Base-by-base conservation (phyloP, 2,329 filamentous ascomycete species). In the Mollisiaceae sp. region DNA sequence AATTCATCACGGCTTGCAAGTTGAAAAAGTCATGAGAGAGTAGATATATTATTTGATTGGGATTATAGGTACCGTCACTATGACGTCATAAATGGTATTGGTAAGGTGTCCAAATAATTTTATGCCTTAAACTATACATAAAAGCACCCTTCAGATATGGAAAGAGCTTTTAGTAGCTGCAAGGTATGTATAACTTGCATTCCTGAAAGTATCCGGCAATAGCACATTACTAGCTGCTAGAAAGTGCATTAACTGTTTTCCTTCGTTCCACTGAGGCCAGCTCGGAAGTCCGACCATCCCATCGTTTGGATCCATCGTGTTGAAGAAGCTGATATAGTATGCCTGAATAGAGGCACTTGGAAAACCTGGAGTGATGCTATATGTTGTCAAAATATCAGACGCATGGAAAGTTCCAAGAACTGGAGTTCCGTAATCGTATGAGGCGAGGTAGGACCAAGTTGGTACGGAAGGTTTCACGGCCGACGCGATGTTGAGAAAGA, bases 341-440 rank as follows among this genome's bases (percentile, higher is more conserved):
- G 83, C 84, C 65, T 89, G 84, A 56, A 89, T 86, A 20, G 85
- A 82, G 9, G 74, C 76, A 45, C 84, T 85, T 1, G 89, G 93
- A 14, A 67, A 66, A 9, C 70, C 65, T 14, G 72, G 70, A 0
- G 64, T 83, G n/a, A 72, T 63, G 0, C 71, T 73, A 39, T 70
- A 91, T 84, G 74, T 91, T 86, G 3, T 62, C 39, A 92, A 70
- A 1, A 94, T 71, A 70, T 94, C 91, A 0, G 84, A 86, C 15
- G 78, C 89, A 75, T 95, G 92, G 78, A 92, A 91, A 0, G 91
- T 94, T 20, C 92, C 92, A 0, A 94, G 77, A 57, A 94, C 78
- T 0, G 91, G 89, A 0, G 87, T 89, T 11, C 89, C 89, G 74
- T 89, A 87, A 79, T 90, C 78, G 78, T 94, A 94, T 0, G 87